Evolutionary conservation across 1,284 basidiomycete species (phyloP), one percentile per base, ranked within the genome.

Genomic region (Melampsora larici-populina): DNA sequence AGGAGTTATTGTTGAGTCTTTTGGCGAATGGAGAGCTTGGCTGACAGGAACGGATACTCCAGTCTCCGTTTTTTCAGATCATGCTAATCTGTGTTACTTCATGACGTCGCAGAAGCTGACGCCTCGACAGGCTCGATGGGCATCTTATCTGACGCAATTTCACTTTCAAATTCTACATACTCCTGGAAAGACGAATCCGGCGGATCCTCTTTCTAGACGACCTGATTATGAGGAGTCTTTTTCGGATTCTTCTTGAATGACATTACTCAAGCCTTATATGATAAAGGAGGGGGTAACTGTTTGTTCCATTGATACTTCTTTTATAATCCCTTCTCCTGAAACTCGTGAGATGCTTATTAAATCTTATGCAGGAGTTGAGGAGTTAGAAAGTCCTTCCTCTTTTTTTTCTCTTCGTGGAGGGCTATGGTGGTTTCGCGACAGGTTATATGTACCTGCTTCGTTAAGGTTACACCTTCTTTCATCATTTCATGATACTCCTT

Each of bases 61-160:
- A 0, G 65, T 76, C 62, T 5, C 46, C 5, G 65, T 68, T 1
- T 76, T 76, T 69, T 76, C 51, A 15, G 73, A 76, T 62, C 73
- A 76, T 49, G 29, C 73, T 24, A 76, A 76, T 26, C 18, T 76
- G 7, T 26, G 24, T n/a, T n/a, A n/a, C n/a, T n/a, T n/a, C n/a
- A n/a, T n/a, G n/a, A n/a, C n/a, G n/a, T n/a, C n/a, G n/a, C n/a
- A n/a, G n/a, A n/a, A n/a, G n/a, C n/a, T n/a, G n/a, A n/a, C n/a
- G n/a, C n/a, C n/a, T n/a, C n/a, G n/a, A n/a, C n/a, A n/a, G n/a
- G n/a, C n/a, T n/a, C n/a, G n/a, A n/a, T n/a, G n/a, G n/a, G n/a
- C n/a, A 1, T 36, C 49, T 15, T 76, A 36, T 62, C 18, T 76
- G 0, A 46, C 49, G 36, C 11, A 11, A 21, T 76, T 76, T 33